Percentiles rank a stretch among this genome's conserved stretches.
Conservation (phyloP, 176 grass and related monocot genomes). For the Avena atlantica region DNA sequence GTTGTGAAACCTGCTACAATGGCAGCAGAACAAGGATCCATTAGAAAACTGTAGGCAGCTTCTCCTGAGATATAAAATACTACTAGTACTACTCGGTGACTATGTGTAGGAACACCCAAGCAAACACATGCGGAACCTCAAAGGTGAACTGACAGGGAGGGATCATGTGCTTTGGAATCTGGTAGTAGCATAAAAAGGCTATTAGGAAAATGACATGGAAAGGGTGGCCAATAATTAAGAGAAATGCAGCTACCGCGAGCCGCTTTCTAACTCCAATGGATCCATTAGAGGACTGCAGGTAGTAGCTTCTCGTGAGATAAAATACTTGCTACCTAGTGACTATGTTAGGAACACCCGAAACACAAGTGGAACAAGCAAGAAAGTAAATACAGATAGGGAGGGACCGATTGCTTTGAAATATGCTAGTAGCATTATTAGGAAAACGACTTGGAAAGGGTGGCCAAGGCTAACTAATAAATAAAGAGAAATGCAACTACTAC, state of each 20-base stretch:
- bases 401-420: not conserved
- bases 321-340: not conserved
- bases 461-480: not conserved
- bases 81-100: slow-evolving; percentile 12
- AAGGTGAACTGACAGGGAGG: slow-evolving; percentile 14
- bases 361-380: slow-evolving; percentile 40
- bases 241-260: not conserved
- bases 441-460: slow-evolving; percentile 25
- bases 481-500: not conserved
- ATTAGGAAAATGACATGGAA: slow-evolving; percentile 24
- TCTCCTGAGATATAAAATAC: slow-evolving; percentile 31
- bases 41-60: not conserved
- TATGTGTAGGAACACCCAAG: not conserved
- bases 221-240: not conserved
- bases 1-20: slow-evolving; percentile 34
- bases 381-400: slow-evolving; percentile 35
- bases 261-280: not conserved
- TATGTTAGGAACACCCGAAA: slow-evolving; percentile 12
- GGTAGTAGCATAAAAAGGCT: not conserved
- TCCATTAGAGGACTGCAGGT: slow-evolving; percentile 6
- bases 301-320: slow-evolving; percentile 26
- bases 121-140: not conserved
- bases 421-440: not conserved
- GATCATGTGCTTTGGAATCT: slow-evolving; percentile 7
- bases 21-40: slow-evolving; percentile 1